Evolutionary conservation across 2,329 filamentous ascomycete species (phyloP), one percentile per base, ranked within the genome.

Genomic region (Lecanicillium sp.): DNA sequence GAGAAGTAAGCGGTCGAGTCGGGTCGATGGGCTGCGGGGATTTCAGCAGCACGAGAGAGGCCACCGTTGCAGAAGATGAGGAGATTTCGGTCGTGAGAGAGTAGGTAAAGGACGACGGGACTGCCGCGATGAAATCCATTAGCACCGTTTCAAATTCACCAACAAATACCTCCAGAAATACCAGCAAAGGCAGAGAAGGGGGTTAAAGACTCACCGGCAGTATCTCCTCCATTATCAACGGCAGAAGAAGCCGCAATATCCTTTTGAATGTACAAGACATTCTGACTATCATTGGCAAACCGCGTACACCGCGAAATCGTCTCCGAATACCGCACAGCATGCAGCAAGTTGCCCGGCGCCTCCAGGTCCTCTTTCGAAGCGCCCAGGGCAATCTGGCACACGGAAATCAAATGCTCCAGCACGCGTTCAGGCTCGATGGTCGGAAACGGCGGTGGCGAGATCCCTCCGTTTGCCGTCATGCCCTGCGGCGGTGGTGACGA

Each of bases 231-330:
- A 46, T 76, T 70, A 41, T 73, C 65, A 29, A 67, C 54, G 40
- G 71, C 60, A 35, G 73, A 68, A 11, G 70, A 68, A 46, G 71
- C 67, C 38, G 74, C 64, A 47, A 81, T 57, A 56, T 90, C 86
- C 64, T 95, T 95, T 58, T 92, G 84, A 46, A 95, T 82, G 63
- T 96, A 96, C 46, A 98, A 70, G 40, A 84, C 87, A 45, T 83
- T 80, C 64, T 95, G 87, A 42, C 83, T 73, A 63, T 98, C 94
- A 45, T 80, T 79, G 42, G 88, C 88, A 63, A 96, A 96, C 52
- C 89, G 83, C 49, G 80, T 79, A 62, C 90, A 95, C 66, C 87
- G 78, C 57, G 88, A 80, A 41, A 94, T 66, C 6, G 92, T 95
- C 52, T 96, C 90, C 38, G 72, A 66, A 49, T 86, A 75, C 49